phyloP scores from a whole-genome alignment of 805 yeast genomes.

The Ascoidea asiatica region DNA sequence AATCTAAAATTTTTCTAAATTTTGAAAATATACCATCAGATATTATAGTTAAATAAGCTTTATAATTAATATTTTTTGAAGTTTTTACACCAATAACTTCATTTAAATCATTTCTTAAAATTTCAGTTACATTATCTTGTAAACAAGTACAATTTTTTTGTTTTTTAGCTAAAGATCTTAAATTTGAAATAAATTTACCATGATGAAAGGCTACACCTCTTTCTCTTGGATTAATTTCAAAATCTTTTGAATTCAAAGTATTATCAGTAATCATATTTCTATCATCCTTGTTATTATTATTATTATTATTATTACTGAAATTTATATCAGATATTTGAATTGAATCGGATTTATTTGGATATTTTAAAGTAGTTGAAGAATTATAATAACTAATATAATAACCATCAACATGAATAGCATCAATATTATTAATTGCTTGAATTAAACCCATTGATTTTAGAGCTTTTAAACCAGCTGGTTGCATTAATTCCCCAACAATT shows the following conservation, averaged over 20 bases:
- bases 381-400: constrained; percentile 65
- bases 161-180: constrained; percentile 52
- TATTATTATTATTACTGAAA: constrained; percentile 38
- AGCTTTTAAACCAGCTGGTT: constrained; percentile 92
- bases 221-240: constrained; percentile 44
- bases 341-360: constrained; percentile 49
- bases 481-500: constrained; percentile 93
- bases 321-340: constrained; percentile 17
- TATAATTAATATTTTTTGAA: constrained; percentile 30
- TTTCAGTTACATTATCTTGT: constrained; percentile 71
- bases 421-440: constrained; percentile 58
- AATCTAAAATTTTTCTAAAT: constrained; percentile 62
- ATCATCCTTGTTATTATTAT: constrained; percentile 27
- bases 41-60: constrained; percentile 54
- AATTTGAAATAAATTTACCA: constrained; percentile 71
- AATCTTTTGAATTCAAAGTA: constrained; percentile 34
- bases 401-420: constrained; percentile 67
- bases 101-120: constrained; percentile 39
- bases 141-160: constrained; percentile 67
- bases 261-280: constrained; percentile 30
- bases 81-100: constrained; percentile 71
- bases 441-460: constrained; percentile 73
- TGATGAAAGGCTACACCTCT: constrained; percentile 86
- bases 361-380: constrained; percentile 44
- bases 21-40: constrained; percentile 94